Conservation (phyloP, 139 green algal species). For the Pycnococcus provasolii region DNA sequence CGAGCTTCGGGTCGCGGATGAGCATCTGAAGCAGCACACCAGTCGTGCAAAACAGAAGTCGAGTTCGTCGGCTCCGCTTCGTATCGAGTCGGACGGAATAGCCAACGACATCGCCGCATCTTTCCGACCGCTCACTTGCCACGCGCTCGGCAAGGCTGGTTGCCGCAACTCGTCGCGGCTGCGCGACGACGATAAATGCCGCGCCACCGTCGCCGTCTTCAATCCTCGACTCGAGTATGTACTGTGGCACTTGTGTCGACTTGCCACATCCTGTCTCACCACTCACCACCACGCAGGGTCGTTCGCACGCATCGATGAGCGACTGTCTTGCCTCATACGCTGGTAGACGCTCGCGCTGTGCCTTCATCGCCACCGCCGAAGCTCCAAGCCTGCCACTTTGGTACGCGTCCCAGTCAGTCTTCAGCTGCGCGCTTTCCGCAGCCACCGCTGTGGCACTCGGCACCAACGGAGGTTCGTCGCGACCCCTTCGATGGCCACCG, state of each 20-base stretch:
- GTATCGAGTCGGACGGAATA: constrained; percentile 32
- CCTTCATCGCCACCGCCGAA: not conserved
- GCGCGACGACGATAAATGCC: constrained; percentile 9
- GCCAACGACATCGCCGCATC: constrained; percentile 15
- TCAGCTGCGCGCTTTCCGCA: not conserved
- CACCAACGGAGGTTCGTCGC: too few species aligned
- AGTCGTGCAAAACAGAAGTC: constrained; percentile 44
- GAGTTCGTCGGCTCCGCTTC: constrained; percentile 16
- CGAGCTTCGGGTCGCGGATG: constrained; percentile 14
- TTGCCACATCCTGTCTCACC: constrained; percentile 85
- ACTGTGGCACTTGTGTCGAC: constrained; percentile 45
- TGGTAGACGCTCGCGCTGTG: not conserved
- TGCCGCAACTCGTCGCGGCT: constrained; percentile 21
- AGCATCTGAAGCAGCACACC: constrained; percentile 42
- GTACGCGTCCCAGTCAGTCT: not conserved
- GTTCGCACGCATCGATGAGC: constrained; percentile 35
- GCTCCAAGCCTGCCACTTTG: not conserved
- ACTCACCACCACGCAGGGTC: constrained; percentile 59
- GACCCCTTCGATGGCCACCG: too few species aligned
- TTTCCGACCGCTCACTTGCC: constrained; percentile 23
- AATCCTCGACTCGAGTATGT: constrained; percentile 21
- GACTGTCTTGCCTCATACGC: not conserved
- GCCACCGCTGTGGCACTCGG: not conserved
- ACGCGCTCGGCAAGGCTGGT: constrained; percentile 26
- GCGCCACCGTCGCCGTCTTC: not conserved